Evolutionary conservation across 805 yeast species (phyloP).

Genomic region (Diddensiella santjacobensis): DNA sequence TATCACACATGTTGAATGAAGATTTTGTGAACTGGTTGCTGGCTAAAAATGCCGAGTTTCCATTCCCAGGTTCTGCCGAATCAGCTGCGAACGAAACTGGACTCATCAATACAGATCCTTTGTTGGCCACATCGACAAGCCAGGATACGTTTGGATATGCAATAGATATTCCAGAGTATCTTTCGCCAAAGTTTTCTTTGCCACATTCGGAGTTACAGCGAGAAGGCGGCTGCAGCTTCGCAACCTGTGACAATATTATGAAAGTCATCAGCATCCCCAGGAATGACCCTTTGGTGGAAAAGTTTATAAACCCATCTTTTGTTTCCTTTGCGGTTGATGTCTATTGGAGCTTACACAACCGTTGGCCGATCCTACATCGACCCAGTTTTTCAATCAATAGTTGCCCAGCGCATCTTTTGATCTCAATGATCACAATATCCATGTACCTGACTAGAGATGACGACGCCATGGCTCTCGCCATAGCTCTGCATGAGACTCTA

Average conservation of each 20-base stretch:
- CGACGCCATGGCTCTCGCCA: conserved; percentile 37
- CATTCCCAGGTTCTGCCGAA: neutral
- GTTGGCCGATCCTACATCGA: conserved; percentile 52
- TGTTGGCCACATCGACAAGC: conserved; percentile 1
- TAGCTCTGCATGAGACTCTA: conserved; percentile 48
- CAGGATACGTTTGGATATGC: neutral
- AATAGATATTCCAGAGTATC: neutral
- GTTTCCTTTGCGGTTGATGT: conserved; percentile 20
- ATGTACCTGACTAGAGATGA: conserved; percentile 32
- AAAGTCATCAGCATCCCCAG: conserved; percentile 5
- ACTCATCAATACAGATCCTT: neutral
- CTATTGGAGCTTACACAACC: conserved; percentile 43
- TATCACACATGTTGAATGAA: conserved; percentile 22
- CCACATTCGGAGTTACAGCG: neutral
- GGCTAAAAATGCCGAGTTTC: conserved; percentile 1
- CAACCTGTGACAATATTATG: conserved; percentile 12
- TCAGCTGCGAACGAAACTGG: neutral
- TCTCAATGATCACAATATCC: conserved; percentile 53
- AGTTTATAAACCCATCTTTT: conserved; percentile 18
- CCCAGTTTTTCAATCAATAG: conserved; percentile 48
- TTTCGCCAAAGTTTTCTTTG: neutral
- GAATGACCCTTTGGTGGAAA: conserved; percentile 10
- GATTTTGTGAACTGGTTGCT: conserved; percentile 25
- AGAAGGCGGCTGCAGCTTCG: conserved; percentile 5
- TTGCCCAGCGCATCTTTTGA: conserved; percentile 44